Conservation (phyloP, 73 alveolate genomes). For the Tetrahymena thermophila region DNA sequence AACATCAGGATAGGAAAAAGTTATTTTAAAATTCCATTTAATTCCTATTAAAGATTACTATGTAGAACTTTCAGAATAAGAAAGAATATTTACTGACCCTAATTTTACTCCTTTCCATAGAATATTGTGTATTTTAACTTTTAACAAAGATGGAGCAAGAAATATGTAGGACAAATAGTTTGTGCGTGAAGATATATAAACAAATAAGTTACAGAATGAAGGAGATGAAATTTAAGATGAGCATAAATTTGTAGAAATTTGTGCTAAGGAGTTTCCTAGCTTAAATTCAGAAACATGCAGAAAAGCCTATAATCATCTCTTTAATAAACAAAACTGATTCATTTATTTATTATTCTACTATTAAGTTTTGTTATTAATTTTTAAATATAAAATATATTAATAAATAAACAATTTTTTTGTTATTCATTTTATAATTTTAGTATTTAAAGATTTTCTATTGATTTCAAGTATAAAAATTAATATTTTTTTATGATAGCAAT, state of each 20-base stretch:
- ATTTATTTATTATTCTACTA: too few species aligned
- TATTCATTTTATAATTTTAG: too few species aligned
- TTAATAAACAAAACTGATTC: neutral
- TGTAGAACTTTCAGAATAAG: neutral
- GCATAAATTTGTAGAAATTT: neutral
- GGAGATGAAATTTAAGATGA: neutral
- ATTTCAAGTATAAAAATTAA: too few species aligned
- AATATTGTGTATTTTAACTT: neutral
- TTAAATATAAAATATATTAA: too few species aligned
- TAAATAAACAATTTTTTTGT: too few species aligned
- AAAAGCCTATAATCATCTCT: neutral
- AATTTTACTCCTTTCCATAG: neutral
- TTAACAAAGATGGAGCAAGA: neutral
- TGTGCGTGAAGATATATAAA: neutral
- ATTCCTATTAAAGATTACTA: neutral
- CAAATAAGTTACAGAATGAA: neutral
- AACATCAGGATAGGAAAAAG: neutral
- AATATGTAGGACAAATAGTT: neutral
- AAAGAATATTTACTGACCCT: neutral
- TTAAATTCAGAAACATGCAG: neutral
- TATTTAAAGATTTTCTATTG: too few species aligned
- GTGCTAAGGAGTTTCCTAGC: neutral
- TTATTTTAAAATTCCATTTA: neutral
- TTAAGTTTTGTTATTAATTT: too few species aligned
- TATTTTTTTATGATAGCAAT: too few species aligned